Evolutionary conservation across 768 basidiomycete genomes (phyloP).

Genomic region (Tulasnella sp.): DNA sequence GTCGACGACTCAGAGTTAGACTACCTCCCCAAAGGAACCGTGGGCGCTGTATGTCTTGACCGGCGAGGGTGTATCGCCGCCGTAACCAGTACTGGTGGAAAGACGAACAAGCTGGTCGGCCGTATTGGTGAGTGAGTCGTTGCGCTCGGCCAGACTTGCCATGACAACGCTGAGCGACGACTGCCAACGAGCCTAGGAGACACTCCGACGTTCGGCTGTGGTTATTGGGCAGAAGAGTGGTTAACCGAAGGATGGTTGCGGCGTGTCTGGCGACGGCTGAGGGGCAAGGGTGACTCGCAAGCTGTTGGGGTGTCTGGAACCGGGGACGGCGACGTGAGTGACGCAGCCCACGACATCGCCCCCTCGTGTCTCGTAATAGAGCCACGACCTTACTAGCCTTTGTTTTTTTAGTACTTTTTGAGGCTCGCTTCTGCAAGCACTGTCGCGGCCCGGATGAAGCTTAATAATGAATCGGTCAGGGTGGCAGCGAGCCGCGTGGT

Average conservation of each 20-base stretch:
- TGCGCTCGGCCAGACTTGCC: background rate
- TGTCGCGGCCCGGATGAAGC: conserved; percentile 67
- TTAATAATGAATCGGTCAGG: conserved; percentile 58
- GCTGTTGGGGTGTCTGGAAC: conserved; percentile 82
- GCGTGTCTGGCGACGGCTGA: conserved; percentile 50
- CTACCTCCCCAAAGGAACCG: conserved; percentile 72
- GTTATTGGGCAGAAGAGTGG: conserved; percentile 89
- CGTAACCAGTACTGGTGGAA: conserved; percentile 79
- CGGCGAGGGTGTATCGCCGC: conserved; percentile 69
- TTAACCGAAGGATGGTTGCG: conserved; percentile 43
- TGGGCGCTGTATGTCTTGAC: conserved; percentile 84
- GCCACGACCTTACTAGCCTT: conserved; percentile 9
- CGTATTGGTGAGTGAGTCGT: conserved; percentile 52
- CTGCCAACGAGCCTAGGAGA: conserved; percentile 49
- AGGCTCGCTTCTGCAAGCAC: conserved; percentile 67
- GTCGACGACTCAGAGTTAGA: conserved; percentile 48
- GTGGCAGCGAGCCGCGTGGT: conserved; percentile 61
- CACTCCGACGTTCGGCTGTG: conserved; percentile 75
- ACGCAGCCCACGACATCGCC: conserved; percentile 10
- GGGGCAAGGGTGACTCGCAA: conserved; percentile 42
- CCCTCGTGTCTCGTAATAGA: background rate
- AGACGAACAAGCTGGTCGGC: conserved; percentile 81
- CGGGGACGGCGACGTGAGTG: conserved; percentile 78
- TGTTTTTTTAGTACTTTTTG: conserved; percentile 68
- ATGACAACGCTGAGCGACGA: background rate